Base-by-base conservation (phyloP, 2,329 filamentous ascomycete genomes). In the Botrytis elliptica region DNA sequence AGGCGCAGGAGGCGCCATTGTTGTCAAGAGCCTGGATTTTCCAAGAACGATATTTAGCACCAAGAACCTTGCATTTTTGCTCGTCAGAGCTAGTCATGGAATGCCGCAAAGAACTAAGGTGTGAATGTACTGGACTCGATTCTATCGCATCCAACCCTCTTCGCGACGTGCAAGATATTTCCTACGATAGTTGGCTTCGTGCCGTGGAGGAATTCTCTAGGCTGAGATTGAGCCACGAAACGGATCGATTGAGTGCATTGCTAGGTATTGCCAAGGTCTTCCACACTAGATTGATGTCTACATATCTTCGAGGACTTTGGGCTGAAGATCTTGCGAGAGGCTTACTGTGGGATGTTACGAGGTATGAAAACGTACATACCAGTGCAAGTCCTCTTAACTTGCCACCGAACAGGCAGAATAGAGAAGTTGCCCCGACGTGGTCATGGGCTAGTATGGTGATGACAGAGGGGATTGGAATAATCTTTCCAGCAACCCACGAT, bases 31-130 rank as follows among this genome's bases (percentile, higher is more conserved):
- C 40, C 22, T 70, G 55, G 68, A 36, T n/a, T 16, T 70, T 46
- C 7, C 67, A 70, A 70, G 55, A 70, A 59, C 29, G 29, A 60
- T 46, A 46, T 36, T 40, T 49, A 70, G 68, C 68, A 25, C 68
- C 68, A 8, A 46, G 29, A 46, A 70, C 40, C 18, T 70, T 70
- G 22, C 29, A 62, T 22, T 38, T 70, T 22, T 46, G 40, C 42
- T n/a, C 38, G 5, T 29, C 49, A 9, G 55, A 62, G 33, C 38
- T 62, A 12, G 29, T 62, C 38, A 60, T 70, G 52, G 40, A 62
- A 46, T 62, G 55, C 40, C 36, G 52, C n/a, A 33, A 42, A 16
- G 67, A 40, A 36, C 33, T 70, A 20, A 60, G 38, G n/a, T 70
- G 68, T 36, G 40, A 70, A 46, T 70, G 38, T 36, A 60, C 52